A percentile compares a stretch with the other conserved stretches of the same genome.
phyloP scores from a whole-genome alignment of 306 rosid genomes.

The Quercus suber region DNA sequence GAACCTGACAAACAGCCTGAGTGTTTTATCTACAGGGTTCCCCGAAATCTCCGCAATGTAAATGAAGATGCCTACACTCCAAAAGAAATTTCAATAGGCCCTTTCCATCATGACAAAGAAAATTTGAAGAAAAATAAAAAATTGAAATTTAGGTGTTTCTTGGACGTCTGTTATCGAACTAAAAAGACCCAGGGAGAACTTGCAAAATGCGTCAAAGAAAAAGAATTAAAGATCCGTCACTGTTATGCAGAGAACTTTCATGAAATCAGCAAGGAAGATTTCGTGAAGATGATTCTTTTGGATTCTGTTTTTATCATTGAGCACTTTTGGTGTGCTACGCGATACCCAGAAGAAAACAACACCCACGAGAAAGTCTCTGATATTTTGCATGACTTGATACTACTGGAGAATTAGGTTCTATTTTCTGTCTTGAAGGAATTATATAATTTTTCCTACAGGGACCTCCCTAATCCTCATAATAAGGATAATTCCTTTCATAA shows the following conservation, averaged over 20 bases:
- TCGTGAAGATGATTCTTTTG: neutral
- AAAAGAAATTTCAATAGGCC: too few relatives aligned
- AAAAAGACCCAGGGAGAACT: neutral
- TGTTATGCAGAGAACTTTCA: neutral
- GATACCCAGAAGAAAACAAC: neutral
- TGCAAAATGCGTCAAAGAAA: neutral
- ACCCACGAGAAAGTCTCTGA: neutral
- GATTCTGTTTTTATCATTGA: slow-evolving; percentile 29
- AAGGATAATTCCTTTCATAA: neutral
- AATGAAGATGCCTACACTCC: too few relatives aligned
- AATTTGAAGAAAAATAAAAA: neutral
- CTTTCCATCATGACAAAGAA: too few relatives aligned
- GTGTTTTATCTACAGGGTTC: too few relatives aligned
- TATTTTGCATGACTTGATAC: slow-evolving; percentile 11
- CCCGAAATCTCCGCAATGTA: too few relatives aligned
- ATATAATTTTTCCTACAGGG: neutral
- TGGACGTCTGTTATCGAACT: neutral
- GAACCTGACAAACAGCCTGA: too few relatives aligned
- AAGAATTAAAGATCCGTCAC: neutral
- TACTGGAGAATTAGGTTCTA: slow-evolving; percentile 33
- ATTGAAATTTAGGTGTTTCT: too few relatives aligned
- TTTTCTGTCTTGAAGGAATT: slow-evolving; percentile 10
- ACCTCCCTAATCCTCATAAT: too few relatives aligned
- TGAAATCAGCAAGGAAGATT: neutral
- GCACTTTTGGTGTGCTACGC: neutral